Conservation (phyloP, 495 filamentous ascomycete species). For the Thozetella sp. region DNA sequence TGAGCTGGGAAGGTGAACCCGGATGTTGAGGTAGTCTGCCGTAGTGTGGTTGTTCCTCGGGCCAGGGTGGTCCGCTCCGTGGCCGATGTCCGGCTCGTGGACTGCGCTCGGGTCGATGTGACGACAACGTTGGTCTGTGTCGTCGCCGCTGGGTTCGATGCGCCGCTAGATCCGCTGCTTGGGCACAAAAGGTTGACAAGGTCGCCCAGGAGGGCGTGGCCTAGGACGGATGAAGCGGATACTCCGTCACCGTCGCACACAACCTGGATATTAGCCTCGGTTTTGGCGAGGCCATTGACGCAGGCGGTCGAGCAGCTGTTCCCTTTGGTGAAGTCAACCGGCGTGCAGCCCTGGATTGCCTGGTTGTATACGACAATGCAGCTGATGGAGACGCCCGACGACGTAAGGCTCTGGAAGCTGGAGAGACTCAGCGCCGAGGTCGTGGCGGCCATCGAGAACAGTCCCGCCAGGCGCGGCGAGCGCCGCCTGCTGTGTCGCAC, state of each 20-base stretch:
- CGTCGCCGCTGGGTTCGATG: slow-evolving; percentile 16
- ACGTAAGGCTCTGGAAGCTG: slow-evolving; percentile 37
- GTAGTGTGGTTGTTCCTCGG: slow-evolving; percentile 10
- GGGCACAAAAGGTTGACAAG: slow-evolving; percentile 37
- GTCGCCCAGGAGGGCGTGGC: slow-evolving; percentile 29
- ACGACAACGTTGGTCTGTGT: slow-evolving; percentile 10
- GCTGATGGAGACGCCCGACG: slow-evolving; percentile 27
- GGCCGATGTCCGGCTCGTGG: slow-evolving; percentile 9
- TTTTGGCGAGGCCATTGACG: slow-evolving; percentile 23
- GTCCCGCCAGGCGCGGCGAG: slow-evolving; percentile 14
- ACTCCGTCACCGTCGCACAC: slow-evolving; percentile 29
- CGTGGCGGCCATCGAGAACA: slow-evolving; percentile 31
- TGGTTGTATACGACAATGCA: slow-evolving; percentile 41
- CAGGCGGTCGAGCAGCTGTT: slow-evolving; percentile 34
- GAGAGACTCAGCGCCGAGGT: slow-evolving; percentile 37
- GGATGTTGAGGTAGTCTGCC: not conserved
- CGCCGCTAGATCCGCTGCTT: not conserved
- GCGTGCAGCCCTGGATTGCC: slow-evolving; percentile 29
- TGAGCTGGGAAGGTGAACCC: not conserved
- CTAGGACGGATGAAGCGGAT: slow-evolving; percentile 27
- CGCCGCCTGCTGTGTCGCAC: slow-evolving; percentile 19
- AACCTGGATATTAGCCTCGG: slow-evolving; percentile 19
- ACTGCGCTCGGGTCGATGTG: not conserved
- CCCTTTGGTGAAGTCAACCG: slow-evolving; percentile 30
- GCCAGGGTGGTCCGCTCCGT: slow-evolving; percentile 6